These are phyloP conservation scores for Fusarium sulawesiense DNA, from an alignment of 2,329 filamentous ascomycete species.

Conservation along the genomic window DNA sequence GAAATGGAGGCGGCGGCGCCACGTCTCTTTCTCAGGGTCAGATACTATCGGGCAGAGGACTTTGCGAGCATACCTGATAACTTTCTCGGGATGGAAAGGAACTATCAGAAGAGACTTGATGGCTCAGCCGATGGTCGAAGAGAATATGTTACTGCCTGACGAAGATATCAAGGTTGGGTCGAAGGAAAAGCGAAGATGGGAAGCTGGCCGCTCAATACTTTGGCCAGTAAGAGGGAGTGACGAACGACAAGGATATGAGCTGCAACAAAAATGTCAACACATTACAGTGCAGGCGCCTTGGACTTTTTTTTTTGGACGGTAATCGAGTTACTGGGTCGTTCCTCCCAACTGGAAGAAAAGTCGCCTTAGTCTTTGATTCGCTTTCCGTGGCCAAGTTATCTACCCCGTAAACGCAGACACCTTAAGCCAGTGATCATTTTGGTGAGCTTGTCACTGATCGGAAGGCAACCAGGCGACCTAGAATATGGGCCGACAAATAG, in stretches of 20 bases:
- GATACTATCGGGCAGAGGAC: not conserved
- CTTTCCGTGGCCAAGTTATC: not conserved
- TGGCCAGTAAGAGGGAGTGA: not conserved
- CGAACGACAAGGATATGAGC: constrained; percentile 11
- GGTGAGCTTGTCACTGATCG: not conserved
- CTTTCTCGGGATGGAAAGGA: not conserved
- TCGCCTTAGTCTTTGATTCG: not conserved
- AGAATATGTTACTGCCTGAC: not conserved
- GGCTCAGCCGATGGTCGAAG: not conserved
- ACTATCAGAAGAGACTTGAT: not conserved
- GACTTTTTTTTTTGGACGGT: not conserved
- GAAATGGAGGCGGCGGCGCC: not conserved
- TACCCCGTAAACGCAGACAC: not conserved
- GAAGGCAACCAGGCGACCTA: not conserved
- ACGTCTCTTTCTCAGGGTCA: not conserved
- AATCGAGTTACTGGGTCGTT: not conserved
- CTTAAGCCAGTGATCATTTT: not conserved
- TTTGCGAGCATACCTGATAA: not conserved
- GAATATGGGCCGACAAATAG: not conserved
- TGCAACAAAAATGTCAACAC: not conserved
- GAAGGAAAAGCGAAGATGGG: not conserved
- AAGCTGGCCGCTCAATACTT: not conserved
- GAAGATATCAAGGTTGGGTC: not conserved
- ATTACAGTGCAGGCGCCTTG: not conserved
- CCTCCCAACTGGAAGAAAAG: constrained; percentile 1